Evolutionary conservation across 305 asterid species (phyloP), one percentile per base, ranked within the genome.

Genomic region (Ajuga reptans): DNA sequence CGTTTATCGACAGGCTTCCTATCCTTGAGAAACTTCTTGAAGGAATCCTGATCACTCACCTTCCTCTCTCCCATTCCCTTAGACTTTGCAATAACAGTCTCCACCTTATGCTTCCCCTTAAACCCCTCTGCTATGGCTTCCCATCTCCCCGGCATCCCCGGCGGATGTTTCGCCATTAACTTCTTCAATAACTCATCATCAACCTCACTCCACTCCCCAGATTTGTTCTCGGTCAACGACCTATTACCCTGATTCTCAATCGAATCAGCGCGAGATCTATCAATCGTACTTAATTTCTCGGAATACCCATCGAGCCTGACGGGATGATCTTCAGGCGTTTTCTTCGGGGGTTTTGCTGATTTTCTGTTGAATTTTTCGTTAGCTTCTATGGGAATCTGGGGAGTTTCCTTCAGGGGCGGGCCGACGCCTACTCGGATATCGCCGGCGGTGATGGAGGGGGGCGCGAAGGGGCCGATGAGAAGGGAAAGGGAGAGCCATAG

Each of bases 91-190:
- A 90, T 88, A 71, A 92, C 90, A 55, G 80, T 79, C 70, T 88
- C 95, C 77, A 88, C 88, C 56, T 72, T 75, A 53, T 79, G 83
- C 70, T 78, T 87, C 77, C 97, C 95, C 33, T 83, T 85, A 7
- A 88, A 88, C 5, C 89, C 96, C 36, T 83, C 89, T 0, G 95
- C 78, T 29, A 92, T 90, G 3, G 90, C 98, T 69, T 92, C 95
- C 97, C 98, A 92, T n/a, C 98, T 82, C 47, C 97, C 97, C 7
- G 98, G 97, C 53, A 83, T 90, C 63, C 98, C 98, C 16, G 86
- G 95, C 0, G 97, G 98, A 55, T 92, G 84, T 84, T 85, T 92
- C 77, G 66, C 86, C 89, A 88, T 69, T 31, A 85, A 78, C 78
- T 88, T 92, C 86, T 76, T 85, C 82, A 92, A 51, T 68, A 88